These are phyloP conservation scores for Ajuga reptans DNA, from an alignment of 305 asterid genomes.

Conservation along the genomic window DNA sequence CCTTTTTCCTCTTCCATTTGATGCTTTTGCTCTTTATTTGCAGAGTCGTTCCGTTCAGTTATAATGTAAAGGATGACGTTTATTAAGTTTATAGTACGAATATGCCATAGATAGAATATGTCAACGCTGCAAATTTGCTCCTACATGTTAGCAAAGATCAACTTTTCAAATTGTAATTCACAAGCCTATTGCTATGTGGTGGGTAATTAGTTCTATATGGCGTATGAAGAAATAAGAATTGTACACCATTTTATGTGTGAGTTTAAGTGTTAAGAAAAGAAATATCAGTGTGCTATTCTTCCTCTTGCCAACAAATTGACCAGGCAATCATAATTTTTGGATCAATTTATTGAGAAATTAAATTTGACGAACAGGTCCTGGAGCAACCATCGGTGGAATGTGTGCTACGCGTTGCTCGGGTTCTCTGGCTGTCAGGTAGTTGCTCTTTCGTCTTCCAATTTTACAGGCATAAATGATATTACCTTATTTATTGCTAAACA, in stretches of 20 bases:
- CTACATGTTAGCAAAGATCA: background rate
- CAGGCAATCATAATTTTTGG: background rate
- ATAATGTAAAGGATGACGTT: background rate
- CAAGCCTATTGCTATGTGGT: background rate
- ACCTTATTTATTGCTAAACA: constrained; percentile 1
- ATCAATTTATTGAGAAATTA: constrained; percentile 3
- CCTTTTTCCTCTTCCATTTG: constrained; percentile 7
- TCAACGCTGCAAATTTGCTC: background rate
- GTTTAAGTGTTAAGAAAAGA: background rate
- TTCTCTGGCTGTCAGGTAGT: constrained; percentile 94
- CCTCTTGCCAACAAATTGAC: background rate
- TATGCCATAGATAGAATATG: background rate
- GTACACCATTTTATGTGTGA: background rate
- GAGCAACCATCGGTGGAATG: constrained; percentile 99
- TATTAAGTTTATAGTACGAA: background rate
- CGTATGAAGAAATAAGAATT: constrained; percentile 8
- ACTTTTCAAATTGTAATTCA: background rate
- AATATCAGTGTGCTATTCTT: background rate
- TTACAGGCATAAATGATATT: constrained; percentile 11
- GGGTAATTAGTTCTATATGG: background rate
- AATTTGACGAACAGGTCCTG: constrained; percentile 66
- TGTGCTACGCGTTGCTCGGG: constrained; percentile 99
- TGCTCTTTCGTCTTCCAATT: constrained; percentile 11
- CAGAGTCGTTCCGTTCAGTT: background rate
- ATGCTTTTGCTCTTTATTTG: background rate